phyloP scores from a whole-genome alignment of 805 yeast species.

The Saccharomycopsis vini region DNA sequence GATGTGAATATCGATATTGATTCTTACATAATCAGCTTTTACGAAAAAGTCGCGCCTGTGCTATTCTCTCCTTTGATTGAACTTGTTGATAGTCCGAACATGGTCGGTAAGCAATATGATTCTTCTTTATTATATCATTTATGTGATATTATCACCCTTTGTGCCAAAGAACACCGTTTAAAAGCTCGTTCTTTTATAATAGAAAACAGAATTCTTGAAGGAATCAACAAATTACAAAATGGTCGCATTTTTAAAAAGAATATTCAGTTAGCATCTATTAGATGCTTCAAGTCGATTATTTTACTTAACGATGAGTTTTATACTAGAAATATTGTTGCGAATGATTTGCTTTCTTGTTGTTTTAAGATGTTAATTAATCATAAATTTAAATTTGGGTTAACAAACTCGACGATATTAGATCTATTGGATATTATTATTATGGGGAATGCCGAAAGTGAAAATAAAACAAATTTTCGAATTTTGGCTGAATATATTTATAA shows the following conservation, averaged over 20 bases:
- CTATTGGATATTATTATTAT: slow-evolving; percentile 40
- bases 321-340: slow-evolving; percentile 45
- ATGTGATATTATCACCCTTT: slow-evolving; percentile 64
- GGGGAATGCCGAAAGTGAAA: slow-evolving; percentile 10
- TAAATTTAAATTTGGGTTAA: slow-evolving; percentile 46
- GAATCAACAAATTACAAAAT: slow-evolving; percentile 39
- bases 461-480: slow-evolving; percentile 3
- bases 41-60: slow-evolving; percentile 49
- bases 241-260: slow-evolving; percentile 35
- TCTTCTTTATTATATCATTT: slow-evolving; percentile 28
- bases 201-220: slow-evolving; percentile 47
- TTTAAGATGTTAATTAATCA: slow-evolving; percentile 43
- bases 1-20: slow-evolving; percentile 1
- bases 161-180: slow-evolving; percentile 50
- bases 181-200: slow-evolving; percentile 56
- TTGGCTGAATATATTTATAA: slow-evolving; percentile 5
- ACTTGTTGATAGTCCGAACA: slow-evolving; percentile 19
- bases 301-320: slow-evolving; percentile 55
- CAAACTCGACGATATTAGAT: slow-evolving; percentile 70
- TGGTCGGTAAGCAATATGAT: slow-evolving; percentile 1
- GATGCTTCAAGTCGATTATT: slow-evolving; percentile 59
- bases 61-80: slow-evolving; percentile 41
- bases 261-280: slow-evolving; percentile 54
- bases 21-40: slow-evolving; percentile 49
- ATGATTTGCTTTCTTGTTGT: slow-evolving; percentile 38